Conservation (phyloP, 495 filamentous ascomycete genomes). For the Penicillium goetzii region DNA sequence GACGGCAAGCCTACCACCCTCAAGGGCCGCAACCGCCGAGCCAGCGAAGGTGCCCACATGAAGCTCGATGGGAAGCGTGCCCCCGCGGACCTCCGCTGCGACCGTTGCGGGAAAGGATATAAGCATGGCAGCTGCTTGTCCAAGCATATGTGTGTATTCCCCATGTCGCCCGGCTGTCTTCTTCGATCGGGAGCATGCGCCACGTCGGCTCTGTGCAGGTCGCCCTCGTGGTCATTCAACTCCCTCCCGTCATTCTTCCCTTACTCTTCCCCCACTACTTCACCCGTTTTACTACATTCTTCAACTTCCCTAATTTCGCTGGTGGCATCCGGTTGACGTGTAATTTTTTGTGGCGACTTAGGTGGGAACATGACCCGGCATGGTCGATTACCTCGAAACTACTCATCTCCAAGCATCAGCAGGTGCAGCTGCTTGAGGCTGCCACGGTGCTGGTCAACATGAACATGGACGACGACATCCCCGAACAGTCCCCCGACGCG, state of each 20-base stretch:
- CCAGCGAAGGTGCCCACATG: constrained; percentile 83
- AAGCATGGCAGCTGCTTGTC: constrained; percentile 99
- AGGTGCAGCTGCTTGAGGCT: constrained; percentile 95
- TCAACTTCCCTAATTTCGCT: constrained; percentile 24
- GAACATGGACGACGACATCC: constrained; percentile 65
- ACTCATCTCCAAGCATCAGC: constrained; percentile 98
- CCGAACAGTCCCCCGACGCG: constrained; percentile 64
- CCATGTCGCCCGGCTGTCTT: constrained; percentile 48
- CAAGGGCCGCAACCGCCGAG: constrained; percentile 75
- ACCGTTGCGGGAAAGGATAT: constrained; percentile 99
- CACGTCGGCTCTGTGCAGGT: constrained; percentile 53
- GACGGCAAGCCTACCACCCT: constrained; percentile 56
- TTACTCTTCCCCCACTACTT: constrained; percentile 6
- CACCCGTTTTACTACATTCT: constrained; percentile 16
- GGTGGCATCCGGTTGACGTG: constrained; percentile 41
- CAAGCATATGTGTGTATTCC: constrained; percentile 97
- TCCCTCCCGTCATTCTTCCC: constrained; percentile 16
- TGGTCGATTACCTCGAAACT: constrained; percentile 98
- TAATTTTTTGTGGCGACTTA: constrained; percentile 57
- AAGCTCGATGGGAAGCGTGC: constrained; percentile 76
- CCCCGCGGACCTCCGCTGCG: constrained; percentile 88
- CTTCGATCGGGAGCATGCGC: constrained; percentile 44
- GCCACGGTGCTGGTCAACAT: constrained; percentile 93
- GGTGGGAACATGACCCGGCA: constrained; percentile 99
- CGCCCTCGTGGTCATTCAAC: constrained; percentile 49